Evolutionary conservation across 176 grass and related monocot genomes (phyloP), one percentile per base, ranked within the genome.

Genomic region (Aegilops longissima): DNA sequence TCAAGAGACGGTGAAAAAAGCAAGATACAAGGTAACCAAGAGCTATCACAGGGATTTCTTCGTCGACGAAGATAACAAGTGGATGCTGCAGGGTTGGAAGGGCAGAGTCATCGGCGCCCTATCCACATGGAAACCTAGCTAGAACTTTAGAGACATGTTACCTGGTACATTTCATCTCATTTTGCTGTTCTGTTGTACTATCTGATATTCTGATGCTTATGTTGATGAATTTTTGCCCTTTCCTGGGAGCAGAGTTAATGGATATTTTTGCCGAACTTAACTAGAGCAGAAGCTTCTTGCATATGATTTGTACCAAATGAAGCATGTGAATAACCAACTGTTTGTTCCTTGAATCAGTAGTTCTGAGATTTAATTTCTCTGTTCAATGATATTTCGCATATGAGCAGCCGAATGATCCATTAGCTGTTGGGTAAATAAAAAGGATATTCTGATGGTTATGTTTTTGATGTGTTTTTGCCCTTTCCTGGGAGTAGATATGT

Each of bases 41-140:
- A 73, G 42, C 18, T 87, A 90, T 11, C 80, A 87, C 14, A 83
- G 58, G 84, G 89, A 90, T 83, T 90, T 90, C 59, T 85, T 90
- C 3, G 85, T 84, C 54, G 89, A 90, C 27, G 67, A 90, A 90
- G 84, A 80, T 75, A 87, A 83, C 20, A 87, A 87, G 25, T 90
- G 84, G 89, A 79, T 90, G 84, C 80, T 90, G 70, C 89, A 79
- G 11, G 80, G 84, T 59, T 90, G 89, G 89, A 90, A 90, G 85
- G 89, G 89, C 11, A 81, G 85, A 27, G 6, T 90, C 34, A 84
- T 90, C 10, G 79, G 66, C 79, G 89, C 89, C 17, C 24, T 83
- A 5, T 83, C 89, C 9, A 63, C 85, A 59, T 90, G 89, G 89
- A 83, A 78, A 39, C 61, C 58, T 67, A 87, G 45, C 66, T 87